These are phyloP conservation scores for Cymodocea nodosa DNA, from an alignment of 116 monocot genomes.

Conservation along the genomic window DNA sequence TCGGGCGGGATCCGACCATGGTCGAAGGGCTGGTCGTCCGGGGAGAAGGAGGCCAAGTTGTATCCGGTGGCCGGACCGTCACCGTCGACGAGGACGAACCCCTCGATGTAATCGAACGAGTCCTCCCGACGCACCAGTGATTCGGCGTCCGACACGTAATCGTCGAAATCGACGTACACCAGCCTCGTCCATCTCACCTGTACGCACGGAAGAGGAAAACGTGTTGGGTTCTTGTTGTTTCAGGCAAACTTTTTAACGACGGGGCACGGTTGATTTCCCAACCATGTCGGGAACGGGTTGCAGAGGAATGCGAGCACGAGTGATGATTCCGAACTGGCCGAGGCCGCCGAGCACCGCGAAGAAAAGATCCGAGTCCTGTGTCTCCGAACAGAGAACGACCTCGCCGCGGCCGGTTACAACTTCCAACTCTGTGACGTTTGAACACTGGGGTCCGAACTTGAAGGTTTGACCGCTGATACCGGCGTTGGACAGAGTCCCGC, in stretches of 20 bases:
- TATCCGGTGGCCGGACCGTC: constrained; percentile 62
- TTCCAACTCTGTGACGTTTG: constrained; percentile 18
- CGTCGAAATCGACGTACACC: constrained; percentile 53
- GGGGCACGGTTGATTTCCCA: not conserved
- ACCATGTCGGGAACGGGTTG: constrained; percentile 48
- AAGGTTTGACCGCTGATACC: constrained; percentile 23
- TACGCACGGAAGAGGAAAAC: too few relatives aligned
- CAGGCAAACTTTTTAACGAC: not conserved
- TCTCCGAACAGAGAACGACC: constrained; percentile 30
- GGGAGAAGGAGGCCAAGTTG: constrained; percentile 36
- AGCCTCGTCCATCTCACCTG: constrained; percentile 84
- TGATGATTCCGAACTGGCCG: constrained; percentile 90
- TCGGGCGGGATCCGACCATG: constrained; percentile 26
- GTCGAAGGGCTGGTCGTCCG: constrained; percentile 38
- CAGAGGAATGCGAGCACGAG: constrained; percentile 58
- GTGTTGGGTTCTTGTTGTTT: too few relatives aligned
- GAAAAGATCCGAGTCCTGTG: constrained; percentile 45
- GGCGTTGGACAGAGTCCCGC: constrained; percentile 22
- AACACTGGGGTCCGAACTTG: constrained; percentile 17
- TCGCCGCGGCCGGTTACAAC: constrained; percentile 19
- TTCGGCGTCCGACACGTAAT: constrained; percentile 67
- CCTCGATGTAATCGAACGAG: constrained; percentile 81
- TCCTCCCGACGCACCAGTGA: constrained; percentile 29
- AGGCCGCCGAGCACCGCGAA: constrained; percentile 70
- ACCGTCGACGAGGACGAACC: constrained; percentile 64